Conservation (phyloP, 352 stramenopile genomes). For the Blastocystis sp. region DNA sequence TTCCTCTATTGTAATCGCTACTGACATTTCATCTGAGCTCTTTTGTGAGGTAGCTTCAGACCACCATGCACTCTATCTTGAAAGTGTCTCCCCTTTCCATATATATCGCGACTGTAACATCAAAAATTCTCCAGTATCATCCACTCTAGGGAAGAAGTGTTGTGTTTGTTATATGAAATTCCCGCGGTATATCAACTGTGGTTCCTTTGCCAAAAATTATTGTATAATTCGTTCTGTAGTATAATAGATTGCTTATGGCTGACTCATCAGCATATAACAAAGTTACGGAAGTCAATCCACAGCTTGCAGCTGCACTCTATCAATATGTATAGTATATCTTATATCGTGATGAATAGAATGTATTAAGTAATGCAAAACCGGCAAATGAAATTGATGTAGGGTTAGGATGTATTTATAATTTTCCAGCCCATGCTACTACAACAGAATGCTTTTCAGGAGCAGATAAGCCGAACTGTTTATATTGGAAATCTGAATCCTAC, state of each 20-base stretch:
- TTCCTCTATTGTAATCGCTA: constrained; percentile 21
- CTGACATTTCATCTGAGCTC: neutral
- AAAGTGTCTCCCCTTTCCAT: neutral
- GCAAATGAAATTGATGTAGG: neutral
- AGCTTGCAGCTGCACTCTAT: constrained; percentile 27
- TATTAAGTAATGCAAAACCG: constrained; percentile 22
- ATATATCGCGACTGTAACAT: neutral
- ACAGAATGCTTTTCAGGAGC: constrained; percentile 52
- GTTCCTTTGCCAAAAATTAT: neutral
- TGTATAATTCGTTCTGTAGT: neutral
- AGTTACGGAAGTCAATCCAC: constrained; percentile 43
- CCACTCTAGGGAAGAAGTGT: neutral
- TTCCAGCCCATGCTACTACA: constrained; percentile 38
- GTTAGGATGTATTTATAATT: neutral
- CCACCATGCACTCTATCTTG: neutral
- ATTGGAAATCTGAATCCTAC: constrained; percentile 40
- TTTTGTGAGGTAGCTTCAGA: neutral
- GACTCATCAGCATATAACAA: constrained; percentile 54
- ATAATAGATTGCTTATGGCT: constrained; percentile 7
- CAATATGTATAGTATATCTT: neutral
- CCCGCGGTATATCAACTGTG: neutral
- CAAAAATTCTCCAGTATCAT: neutral
- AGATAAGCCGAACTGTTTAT: constrained; percentile 59
- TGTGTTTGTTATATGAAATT: neutral
- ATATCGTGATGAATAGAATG: neutral